Evolutionary conservation across 352 stramenopile genomes (phyloP).

Genomic region (Globisporangium nodosum): DNA sequence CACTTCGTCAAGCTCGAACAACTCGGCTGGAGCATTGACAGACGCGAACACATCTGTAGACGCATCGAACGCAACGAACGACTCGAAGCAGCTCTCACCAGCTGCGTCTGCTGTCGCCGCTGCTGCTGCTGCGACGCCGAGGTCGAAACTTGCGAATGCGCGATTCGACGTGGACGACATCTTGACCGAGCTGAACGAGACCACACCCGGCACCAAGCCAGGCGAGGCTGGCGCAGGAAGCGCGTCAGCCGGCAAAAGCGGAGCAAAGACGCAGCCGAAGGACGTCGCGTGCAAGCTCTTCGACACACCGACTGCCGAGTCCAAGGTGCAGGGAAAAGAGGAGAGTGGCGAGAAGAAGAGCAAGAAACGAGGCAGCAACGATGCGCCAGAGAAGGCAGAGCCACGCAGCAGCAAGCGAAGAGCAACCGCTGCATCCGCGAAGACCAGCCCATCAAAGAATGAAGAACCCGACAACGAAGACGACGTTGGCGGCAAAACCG

Average conservation of each 20-base stretch:
- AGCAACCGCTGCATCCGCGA: not conserved
- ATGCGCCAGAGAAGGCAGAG: constrained; percentile 25
- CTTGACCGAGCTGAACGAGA: constrained; percentile 51
- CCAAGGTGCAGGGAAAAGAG: constrained; percentile 11
- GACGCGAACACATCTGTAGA: constrained; percentile 12
- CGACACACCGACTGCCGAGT: constrained; percentile 40
- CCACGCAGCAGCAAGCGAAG: constrained; percentile 27
- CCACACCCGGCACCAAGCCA: constrained; percentile 25
- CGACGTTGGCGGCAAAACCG: constrained; percentile 13
- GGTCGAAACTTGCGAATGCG: constrained; percentile 15
- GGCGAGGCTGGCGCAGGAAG: constrained; percentile 18
- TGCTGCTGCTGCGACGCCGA: constrained; percentile 13
- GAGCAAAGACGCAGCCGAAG: constrained; percentile 17
- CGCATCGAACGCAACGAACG: constrained; percentile 3
- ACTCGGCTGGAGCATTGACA: not conserved
- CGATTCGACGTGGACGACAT: constrained; percentile 55
- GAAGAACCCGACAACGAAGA: constrained; percentile 17
- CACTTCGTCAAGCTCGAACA: constrained; percentile 10
- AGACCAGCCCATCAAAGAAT: constrained; percentile 5
- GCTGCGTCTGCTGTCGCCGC: not conserved
- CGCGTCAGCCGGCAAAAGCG: not conserved
- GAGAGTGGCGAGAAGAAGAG: not conserved
- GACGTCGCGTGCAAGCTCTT: constrained; percentile 44
- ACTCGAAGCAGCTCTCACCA: constrained; percentile 1
- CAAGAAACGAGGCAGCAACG: constrained; percentile 4